Base-by-base conservation (phyloP, 306 rosid species). In the Crataegus laevigata region DNA sequence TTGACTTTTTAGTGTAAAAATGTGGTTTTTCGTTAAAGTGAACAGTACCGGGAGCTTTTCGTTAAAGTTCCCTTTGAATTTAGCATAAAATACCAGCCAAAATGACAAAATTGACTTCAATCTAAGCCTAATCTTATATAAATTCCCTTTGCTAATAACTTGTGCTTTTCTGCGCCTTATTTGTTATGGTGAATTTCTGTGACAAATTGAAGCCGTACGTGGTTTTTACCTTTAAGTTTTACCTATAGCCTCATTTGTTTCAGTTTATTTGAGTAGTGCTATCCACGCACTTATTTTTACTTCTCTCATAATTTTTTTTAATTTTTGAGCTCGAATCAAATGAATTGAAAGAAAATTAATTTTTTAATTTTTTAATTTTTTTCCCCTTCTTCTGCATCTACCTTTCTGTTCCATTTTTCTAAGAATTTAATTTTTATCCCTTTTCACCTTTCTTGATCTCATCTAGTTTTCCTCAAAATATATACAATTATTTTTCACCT, bases 111-210 rank as follows among this genome's bases (percentile, higher is more conserved):
- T 43, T 45, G 61, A 50, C 30, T 21, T 4, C 57, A 28, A 73
- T 61, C 59, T 26, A 15, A 57, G 54, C 42, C 55, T 14, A 14
- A 26, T 60, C 21, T 62, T 62, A 3, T 28, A 30, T 25, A 73
- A 38, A 40, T 59, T 72, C 67, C 24, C 59, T 72, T 58, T 73
- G 69, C 24, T 9, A 29, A 19, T 26, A 24, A 73, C 29, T 58
- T 40, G 52, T 73, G 75, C 32, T 73, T 79, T 79, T 79, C 69
- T 79, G 82, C 74, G 75, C 78, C 70, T 55, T 14, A 69, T 73
- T 78, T 78, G 21, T 61, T 19, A 62, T 75, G 21, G 11, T n/a
- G 40, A 54, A 15, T 25, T 52, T 66, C 58, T 73, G 64, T n/a
- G 66, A 79, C 78, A 47, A 67, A 40, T 43, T 42, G 69, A 73